These are phyloP conservation scores for Cyphellophora attinorum DNA, from an alignment of 2,329 filamentous ascomycete genomes.

Conservation along the genomic window DNA sequence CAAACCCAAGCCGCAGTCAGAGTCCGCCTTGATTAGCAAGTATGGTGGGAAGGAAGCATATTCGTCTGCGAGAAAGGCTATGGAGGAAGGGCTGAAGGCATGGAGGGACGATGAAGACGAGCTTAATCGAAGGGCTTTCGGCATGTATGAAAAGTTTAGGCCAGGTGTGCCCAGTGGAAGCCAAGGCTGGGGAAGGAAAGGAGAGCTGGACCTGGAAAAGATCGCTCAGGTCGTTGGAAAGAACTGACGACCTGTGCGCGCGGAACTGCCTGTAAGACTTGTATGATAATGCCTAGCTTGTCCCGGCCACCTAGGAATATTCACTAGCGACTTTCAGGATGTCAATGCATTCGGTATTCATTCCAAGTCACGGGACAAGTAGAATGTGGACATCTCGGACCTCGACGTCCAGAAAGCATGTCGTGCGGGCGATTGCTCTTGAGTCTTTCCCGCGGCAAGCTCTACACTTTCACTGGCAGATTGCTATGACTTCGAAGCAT, in stretches of 20 bases:
- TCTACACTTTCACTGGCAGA: no score
- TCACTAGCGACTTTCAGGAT: no score
- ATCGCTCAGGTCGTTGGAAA: constrained; percentile 32
- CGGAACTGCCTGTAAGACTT: no score
- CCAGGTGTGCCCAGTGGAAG: constrained; percentile 65
- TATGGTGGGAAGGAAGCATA: constrained; percentile 7
- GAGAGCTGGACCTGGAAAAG: constrained; percentile 53
- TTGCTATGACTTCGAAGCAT: no score
- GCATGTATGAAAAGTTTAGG: constrained; percentile 70
- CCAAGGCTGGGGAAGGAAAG: constrained; percentile 82
- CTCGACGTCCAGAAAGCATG: background rate
- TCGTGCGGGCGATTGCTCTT: no score
- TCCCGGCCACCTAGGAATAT: no score
- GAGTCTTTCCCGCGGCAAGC: no score
- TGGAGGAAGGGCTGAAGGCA: constrained; percentile 8
- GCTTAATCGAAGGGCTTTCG: constrained; percentile 66
- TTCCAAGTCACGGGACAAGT: no score
- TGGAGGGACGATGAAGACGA: constrained; percentile 36
- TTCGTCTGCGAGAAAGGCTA: constrained; percentile 5
- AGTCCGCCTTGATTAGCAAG: constrained; percentile 8
- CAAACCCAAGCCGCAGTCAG: constrained; percentile 10
- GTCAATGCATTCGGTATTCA: no score
- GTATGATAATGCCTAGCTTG: no score
- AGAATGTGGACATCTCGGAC: no score
- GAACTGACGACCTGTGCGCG: no score